Conservation (phyloP, 2,329 filamentous ascomycete genomes). For the Hirsutella minnesotensis region DNA sequence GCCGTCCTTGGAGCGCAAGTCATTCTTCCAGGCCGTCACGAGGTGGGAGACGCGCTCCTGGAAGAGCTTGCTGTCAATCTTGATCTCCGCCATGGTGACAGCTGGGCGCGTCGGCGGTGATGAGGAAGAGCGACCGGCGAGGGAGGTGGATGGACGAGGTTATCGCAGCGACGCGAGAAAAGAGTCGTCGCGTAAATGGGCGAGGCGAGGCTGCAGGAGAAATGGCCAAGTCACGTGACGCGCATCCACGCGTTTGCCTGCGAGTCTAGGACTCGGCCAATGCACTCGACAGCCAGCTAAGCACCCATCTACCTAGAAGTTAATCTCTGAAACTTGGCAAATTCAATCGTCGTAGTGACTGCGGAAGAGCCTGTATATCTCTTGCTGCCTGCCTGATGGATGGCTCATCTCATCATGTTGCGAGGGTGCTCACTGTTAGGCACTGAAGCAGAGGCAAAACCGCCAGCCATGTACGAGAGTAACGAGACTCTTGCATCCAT, state of each 20-base stretch:
- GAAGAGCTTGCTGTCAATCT: constrained; percentile 88
- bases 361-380: no score
- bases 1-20: constrained; percentile 78
- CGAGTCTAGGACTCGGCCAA: neutral
- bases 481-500: no score
- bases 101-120: constrained; percentile 16
- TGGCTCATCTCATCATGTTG: neutral
- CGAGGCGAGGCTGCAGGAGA: constrained; percentile 8
- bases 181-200: constrained; percentile 30
- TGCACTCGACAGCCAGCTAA: no score
- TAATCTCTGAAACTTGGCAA: no score
- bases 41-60: constrained; percentile 86
- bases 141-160: constrained; percentile 9
- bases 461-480: no score
- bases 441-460: no score
- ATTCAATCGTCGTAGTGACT: no score
- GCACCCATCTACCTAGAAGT: no score
- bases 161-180: constrained; percentile 25
- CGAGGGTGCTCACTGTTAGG: no score
- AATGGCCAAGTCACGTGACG: constrained; percentile 20
- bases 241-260: constrained; percentile 12
- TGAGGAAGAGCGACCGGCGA: constrained; percentile 5
- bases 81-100: constrained; percentile 64
- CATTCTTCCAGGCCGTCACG: constrained; percentile 86
- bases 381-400: no score